Conservation (phyloP, 2,329 filamentous ascomycete genomes). For the Sporothrix brunneoviolacea region DNA sequence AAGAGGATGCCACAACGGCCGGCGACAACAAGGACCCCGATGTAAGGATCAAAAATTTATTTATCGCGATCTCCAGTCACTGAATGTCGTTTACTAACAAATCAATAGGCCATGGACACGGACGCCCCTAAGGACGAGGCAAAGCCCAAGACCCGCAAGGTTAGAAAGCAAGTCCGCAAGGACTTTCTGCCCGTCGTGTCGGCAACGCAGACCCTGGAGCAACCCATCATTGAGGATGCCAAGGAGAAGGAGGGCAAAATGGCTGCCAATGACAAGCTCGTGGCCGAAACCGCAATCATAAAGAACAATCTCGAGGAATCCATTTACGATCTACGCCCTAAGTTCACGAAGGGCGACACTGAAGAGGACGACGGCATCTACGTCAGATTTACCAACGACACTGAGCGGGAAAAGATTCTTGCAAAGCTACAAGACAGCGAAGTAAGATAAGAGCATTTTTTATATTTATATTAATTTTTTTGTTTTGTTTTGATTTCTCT, state of each 20-base stretch:
- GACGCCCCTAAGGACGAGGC: conserved; percentile 57
- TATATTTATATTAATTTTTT: conserved; percentile 14
- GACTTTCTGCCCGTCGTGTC: conserved; percentile 84
- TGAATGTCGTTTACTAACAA: no score
- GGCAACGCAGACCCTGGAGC: conserved; percentile 74
- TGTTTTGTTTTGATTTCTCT: not conserved
- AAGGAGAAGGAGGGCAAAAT: conserved; percentile 81
- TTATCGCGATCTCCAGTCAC: no score
- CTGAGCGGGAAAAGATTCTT: conserved; percentile 56
- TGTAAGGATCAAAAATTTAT: no score
- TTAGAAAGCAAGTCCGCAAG: conserved; percentile 99
- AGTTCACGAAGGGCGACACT: conserved; percentile 34
- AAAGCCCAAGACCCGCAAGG: conserved; percentile 79
- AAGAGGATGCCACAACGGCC: conserved; percentile 20
- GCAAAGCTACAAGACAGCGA: conserved; percentile 77
- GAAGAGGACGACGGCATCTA: conserved; percentile 11
- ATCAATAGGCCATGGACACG: conserved; percentile 71
- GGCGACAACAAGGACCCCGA: conserved; percentile 1
- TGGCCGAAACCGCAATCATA: conserved; percentile 96
- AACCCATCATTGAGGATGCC: conserved; percentile 56
- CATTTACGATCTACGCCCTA: conserved; percentile 94
- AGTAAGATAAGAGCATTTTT: conserved; percentile 51
- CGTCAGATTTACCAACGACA: conserved; percentile 16
- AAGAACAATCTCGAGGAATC: conserved; percentile 99
- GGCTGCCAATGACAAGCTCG: conserved; percentile 97